phyloP scores from a whole-genome alignment of 2,329 filamentous ascomycete species.

The Talaromyces pinophilus region DNA sequence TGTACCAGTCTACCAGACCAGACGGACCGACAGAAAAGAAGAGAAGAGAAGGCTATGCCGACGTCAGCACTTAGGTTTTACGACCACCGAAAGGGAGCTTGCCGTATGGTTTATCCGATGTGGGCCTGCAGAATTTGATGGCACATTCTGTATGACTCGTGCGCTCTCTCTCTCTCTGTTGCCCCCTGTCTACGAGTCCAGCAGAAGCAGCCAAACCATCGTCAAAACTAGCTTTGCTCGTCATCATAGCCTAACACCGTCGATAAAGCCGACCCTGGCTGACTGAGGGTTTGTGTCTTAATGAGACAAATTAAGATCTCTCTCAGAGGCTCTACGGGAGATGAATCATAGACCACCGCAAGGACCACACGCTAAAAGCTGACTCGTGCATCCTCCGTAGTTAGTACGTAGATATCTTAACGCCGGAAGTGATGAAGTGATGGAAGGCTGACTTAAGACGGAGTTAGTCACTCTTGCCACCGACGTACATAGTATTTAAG shows the following conservation, averaged over 20 bases:
- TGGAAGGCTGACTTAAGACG: neutral
- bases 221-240: too few relatives aligned
- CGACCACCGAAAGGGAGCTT: neutral
- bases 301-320: neutral
- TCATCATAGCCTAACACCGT: neutral
- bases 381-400: neutral
- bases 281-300: neutral
- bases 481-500: neutral
- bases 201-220: too few relatives aligned
- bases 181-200: too few relatives aligned
- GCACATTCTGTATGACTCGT: too few relatives aligned
- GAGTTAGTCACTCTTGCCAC: neutral
- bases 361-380: neutral
- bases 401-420: neutral
- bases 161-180: too few relatives aligned
- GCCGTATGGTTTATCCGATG: neutral
- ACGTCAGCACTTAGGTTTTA: neutral
- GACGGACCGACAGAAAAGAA: neutral
- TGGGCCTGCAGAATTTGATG: neutral
- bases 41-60: neutral
- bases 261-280: neutral
- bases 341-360: neutral
- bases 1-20: too few relatives aligned
- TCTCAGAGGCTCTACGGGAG: too few relatives aligned
- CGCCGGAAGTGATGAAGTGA: neutral